Conservation (phyloP, 106 monocot genomes). For the Xerophyta viscosa region DNA sequence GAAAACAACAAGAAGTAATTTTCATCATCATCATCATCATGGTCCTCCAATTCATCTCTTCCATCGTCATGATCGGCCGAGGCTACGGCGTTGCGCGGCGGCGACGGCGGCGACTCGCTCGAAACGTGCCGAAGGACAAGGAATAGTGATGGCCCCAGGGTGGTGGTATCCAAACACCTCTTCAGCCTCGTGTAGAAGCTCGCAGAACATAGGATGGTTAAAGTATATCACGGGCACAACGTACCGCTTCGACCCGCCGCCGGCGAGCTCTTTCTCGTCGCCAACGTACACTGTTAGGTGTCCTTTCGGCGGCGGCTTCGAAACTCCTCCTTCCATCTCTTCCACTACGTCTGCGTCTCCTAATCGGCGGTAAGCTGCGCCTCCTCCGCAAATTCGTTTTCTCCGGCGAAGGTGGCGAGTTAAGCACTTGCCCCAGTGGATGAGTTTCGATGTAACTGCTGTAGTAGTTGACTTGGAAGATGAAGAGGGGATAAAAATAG, state of each 20-base stretch:
- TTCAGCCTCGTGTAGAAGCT: conserved; percentile 54
- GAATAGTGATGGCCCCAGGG: conserved; percentile 66
- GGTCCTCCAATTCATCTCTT: too few relatives aligned
- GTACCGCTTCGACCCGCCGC: conserved; percentile 18
- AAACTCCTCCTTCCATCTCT: background rate
- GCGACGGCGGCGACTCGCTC: conserved; percentile 37
- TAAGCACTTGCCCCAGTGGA: conserved; percentile 17
- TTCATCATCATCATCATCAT: too few relatives aligned
- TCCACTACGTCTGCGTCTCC: background rate
- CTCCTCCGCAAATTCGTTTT: too few relatives aligned
- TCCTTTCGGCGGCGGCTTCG: conserved; percentile 41
- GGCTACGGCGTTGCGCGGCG: conserved; percentile 9
- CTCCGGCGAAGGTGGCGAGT: background rate
- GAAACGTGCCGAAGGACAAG: conserved; percentile 43
- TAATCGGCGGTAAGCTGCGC: background rate
- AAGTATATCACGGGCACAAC: conserved; percentile 65
- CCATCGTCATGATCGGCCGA: background rate
- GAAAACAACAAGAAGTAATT: too few relatives aligned
- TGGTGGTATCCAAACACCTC: conserved; percentile 52
- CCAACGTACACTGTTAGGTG: conserved; percentile 59
- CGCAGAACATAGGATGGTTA: conserved; percentile 71
- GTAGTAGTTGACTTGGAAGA: background rate
- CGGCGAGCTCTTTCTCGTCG: conserved; percentile 1
- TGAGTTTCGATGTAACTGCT: conserved; percentile 4
- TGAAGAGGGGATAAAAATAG: too few relatives aligned